phyloP scores from a whole-genome alignment of 1,139 yeast genomes.

The Sugiyamaella novakii region DNA sequence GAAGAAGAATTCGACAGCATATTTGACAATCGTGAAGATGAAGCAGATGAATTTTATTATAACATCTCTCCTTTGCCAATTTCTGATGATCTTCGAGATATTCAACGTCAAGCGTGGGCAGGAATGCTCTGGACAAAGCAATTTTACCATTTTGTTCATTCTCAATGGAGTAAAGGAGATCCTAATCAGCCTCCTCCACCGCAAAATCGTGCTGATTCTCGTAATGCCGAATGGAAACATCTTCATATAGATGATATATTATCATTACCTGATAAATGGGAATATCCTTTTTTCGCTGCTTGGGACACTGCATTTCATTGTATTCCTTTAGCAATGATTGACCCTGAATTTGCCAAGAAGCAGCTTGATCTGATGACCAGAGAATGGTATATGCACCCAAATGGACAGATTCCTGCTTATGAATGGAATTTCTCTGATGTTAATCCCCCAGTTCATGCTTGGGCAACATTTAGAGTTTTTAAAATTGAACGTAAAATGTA shows the following conservation, averaged over 20 bases:
- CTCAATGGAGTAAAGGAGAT: slow-evolving; percentile 89
- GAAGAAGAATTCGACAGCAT: slow-evolving; percentile 75
- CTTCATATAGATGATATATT: slow-evolving; percentile 85
- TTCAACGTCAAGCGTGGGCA: slow-evolving; percentile 94
- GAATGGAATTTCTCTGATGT: slow-evolving; percentile 98
- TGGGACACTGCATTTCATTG: slow-evolving; percentile 99
- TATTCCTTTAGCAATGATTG: slow-evolving; percentile 91
- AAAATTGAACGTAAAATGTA: slow-evolving; percentile 88
- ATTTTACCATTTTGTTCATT: slow-evolving; percentile 84
- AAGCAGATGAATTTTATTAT: slow-evolving; percentile 95
- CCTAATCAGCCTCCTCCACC: slow-evolving; percentile 78
- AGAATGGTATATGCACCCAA: slow-evolving; percentile 99
- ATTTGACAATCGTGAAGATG: slow-evolving; percentile 77
- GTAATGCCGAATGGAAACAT: slow-evolving; percentile 90
- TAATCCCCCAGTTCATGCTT: slow-evolving; percentile 97
- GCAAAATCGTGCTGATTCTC: slow-evolving; percentile 74
- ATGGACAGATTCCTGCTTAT: slow-evolving; percentile 97
- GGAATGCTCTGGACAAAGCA: slow-evolving; percentile 96
- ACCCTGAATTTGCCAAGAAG: slow-evolving; percentile 89
- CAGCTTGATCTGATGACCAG: slow-evolving; percentile 85
- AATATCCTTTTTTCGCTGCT: slow-evolving; percentile 94
- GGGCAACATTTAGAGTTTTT: slow-evolving; percentile 91
- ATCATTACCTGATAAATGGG: slow-evolving; percentile 96
- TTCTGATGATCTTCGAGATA: slow-evolving; percentile 75
- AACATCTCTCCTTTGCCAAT: slow-evolving; percentile 84